Base-by-base conservation (phyloP, 208 protist genomes). In the Zelonia costaricensis region DNA sequence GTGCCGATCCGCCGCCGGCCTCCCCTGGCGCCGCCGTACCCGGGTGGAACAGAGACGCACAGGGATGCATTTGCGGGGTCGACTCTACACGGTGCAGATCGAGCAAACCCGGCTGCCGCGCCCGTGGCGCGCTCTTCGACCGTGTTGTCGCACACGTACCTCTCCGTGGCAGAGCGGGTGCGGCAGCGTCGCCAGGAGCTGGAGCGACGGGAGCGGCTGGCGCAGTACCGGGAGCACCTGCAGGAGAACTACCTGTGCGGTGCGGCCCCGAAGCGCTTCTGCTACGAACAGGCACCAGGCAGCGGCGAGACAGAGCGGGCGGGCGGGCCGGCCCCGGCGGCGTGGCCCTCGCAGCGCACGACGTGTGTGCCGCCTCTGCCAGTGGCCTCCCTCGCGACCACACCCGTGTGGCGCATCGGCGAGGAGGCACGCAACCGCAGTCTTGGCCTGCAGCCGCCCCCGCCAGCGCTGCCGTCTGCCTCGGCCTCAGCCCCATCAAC, bases 211-310 rank as follows among this genome's bases (percentile, higher is more conserved):
- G 47, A 59, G 28, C 72, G 74, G 22, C 12, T 84, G 22, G 20
- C 63, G 30, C 35, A 20, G 31, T 80, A 82, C 64, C 48, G 73
- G 8, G 31, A 51, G 1, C 22, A 80, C 28, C 46, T 86, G 51
- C 61, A 71, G 27, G 69, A 79, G 22, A 86, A 84, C 51, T 84
- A 86, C 56, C 76, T 81, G 65, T 71, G 82, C 27, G 83, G 79
- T 15, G 68, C 65, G 54, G 62, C 70, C 45, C 57, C 57, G 39
- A 85, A 90, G 63, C 49, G 71, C 0, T 47, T 40, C 54, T 60
- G 79, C 43, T 70, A 57, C 30, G 83, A 90, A 12, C 18, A 18
- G 46, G 44, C 46, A 55, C 8, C 46, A 40, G 12, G 38, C 8
- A 9, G 43, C 20, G 2, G 55, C 12, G 15, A 30, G 35, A 30